Evolutionary conservation across 371 early-diverging fungal species (phyloP), one percentile per base, ranked within the genome.

Genomic region (Apophysomyces sp.): DNA sequence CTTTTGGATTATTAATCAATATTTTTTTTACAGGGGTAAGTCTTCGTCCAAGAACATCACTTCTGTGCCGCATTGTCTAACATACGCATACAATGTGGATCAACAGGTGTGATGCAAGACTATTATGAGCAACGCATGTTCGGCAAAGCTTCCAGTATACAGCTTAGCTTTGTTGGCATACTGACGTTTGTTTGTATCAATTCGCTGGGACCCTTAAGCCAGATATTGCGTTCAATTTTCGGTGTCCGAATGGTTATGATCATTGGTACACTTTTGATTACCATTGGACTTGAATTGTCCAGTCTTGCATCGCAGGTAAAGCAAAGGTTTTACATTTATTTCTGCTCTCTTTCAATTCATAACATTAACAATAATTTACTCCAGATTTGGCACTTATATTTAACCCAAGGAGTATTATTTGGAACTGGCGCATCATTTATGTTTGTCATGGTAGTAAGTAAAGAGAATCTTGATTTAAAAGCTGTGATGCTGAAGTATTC

Each of bases 391-490:
- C 88, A 90, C 27, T 58, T 89, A 29, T 80, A 84, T 31, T 56
- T 92, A 3, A 83, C 90, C 1, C 91, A 91, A 69, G 92, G 91
- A 12, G 57, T 92, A 2, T 36, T 90, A 11, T 87, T 88, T 68
- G 86, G 86, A 0, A 26, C 81, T 0, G 91, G 91, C 18, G 86
- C 85, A 0, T 81, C 88, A 3, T 52, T 92, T 49, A 52, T 77
- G 40, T 80, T 69, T 31, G 55, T 62, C 16, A 58, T 61, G 24
- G 57, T 64, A 30, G 56, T 28, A 41, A 37, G 32, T 49, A n/a
- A 24, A 1, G 18, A 34, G 34, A 34, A 9, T 4, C 8, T 4
- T 27, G 9, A 7, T 13, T 2, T 21, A 13, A 13, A 15, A 12
- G 31, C 15, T 3, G 21, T 1, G 18, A 28, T 29, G 39, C 12